Evolutionary conservation across 1,284 basidiomycete species (phyloP).

Genomic region (Vanrija sp.): DNA sequence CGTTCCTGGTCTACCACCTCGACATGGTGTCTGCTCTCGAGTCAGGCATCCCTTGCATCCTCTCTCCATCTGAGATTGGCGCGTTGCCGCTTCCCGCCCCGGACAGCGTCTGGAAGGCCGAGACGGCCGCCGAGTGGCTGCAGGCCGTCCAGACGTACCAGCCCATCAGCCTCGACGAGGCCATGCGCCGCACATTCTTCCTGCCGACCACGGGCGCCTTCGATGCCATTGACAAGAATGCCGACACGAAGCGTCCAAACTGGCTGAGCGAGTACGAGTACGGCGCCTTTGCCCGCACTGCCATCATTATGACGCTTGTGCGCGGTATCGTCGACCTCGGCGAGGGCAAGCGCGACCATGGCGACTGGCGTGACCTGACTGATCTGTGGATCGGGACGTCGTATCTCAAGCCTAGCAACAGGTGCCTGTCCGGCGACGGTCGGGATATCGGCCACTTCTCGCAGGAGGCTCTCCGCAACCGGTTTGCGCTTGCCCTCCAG

Average conservation of each 20-base stretch:
- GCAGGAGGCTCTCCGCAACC: conserved; percentile 26
- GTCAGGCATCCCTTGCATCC: conserved; percentile 44
- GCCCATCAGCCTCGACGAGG: conserved; percentile 43
- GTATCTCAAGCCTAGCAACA: conserved; percentile 31
- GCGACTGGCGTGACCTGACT: conserved; percentile 49
- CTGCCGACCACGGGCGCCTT: conserved; percentile 38
- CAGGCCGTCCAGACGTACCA: conserved; percentile 34
- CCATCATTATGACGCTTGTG: conserved; percentile 47
- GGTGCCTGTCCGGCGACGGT: conserved; percentile 31
- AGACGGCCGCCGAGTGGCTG: conserved; percentile 44
- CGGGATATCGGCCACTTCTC: conserved; percentile 32
- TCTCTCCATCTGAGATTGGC: conserved; percentile 42
- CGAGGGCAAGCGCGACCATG: conserved; percentile 46
- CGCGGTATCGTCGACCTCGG: conserved; percentile 50
- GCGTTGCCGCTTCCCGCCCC: conserved; percentile 49
- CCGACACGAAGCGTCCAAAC: conserved; percentile 37
- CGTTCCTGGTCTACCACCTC: conserved; percentile 50
- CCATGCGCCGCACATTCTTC: conserved; percentile 45
- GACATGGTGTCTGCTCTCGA: conserved; percentile 51
- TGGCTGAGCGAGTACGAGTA: conserved; percentile 38
- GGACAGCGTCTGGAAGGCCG: conserved; percentile 49
- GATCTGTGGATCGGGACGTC: conserved; percentile 42
- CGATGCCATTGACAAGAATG: conserved; percentile 33
- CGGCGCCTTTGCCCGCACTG: conserved; percentile 49
- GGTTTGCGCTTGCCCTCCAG: conserved; percentile 38